Base-by-base conservation (phyloP, 257 asterid genomes). In the Solanum dulcamara region DNA sequence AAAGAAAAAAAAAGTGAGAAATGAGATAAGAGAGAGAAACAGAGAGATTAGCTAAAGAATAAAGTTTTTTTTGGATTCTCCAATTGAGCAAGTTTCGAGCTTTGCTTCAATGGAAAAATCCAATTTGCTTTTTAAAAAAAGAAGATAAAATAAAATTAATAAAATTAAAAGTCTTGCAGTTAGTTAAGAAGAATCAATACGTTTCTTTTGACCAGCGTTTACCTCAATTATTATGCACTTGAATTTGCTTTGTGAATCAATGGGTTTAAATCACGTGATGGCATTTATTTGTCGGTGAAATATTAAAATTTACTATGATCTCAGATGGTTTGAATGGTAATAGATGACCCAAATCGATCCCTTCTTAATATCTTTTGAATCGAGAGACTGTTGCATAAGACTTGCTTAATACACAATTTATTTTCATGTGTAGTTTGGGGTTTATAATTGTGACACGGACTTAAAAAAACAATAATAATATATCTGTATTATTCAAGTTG, bases 231-330 rank as follows among this genome's bases (percentile, higher is more conserved):
- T 68, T 75, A 55, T 44, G 48, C 67, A 35, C 59, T 50, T 46
- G 28, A 75, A 72, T 82, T 83, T 81, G 51, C 81, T 48, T 70
- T 87, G 79, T 75, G 81, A 84, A 84, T 85, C 68, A 72, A 32
- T 83, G 46, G 83, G 85, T 87, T 86, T 91, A 94, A 92, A 92
- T 89, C 94, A 92, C 87, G 96, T 88, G 94, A 85, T 72, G 72
- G 57, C 84, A 89, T 68, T 91, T 81, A 88, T 87, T 50, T 85
- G 17, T 35, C 71, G 57, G 2, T n/a, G 82, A 13, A 64, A 24
- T 64, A 13, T 64, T 28, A 13, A 60, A 20, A 62, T 26, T 62
- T 62, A 62, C 24, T 18, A 51, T 2, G 4, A 51, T 51, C n/a
- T n/a, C n/a, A n/a, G n/a, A n/a, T n/a, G n/a, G n/a, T n/a, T n/a